A percentile compares a stretch with the other conserved stretches of the same genome.
These are phyloP conservation scores for Paecilomyces niveus DNA, from an alignment of 2,329 filamentous ascomycete genomes.

Conservation along the genomic window DNA sequence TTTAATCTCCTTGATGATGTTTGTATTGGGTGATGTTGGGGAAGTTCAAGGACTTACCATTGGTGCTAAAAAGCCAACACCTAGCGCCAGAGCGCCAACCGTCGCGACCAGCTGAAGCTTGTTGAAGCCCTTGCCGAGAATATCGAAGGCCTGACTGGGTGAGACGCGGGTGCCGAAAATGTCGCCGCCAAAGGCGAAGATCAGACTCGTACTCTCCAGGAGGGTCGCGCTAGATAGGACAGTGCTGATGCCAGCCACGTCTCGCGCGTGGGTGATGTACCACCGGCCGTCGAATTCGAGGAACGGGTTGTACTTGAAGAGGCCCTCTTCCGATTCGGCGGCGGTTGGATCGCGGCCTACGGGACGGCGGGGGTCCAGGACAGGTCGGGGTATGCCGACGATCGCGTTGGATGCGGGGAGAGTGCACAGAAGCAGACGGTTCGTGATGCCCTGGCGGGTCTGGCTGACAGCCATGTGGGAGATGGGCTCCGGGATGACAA, in stretches of 20 bases:
- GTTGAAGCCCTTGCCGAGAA: conserved; percentile 88
- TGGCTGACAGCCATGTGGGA: conserved; percentile 74
- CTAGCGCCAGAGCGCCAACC: conserved; percentile 68
- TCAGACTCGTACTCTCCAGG: conserved; percentile 84
- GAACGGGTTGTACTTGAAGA: conserved; percentile 66
- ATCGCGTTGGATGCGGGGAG: conserved; percentile 67
- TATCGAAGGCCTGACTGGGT: conserved; percentile 87
- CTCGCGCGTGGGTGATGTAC: conserved; percentile 72
- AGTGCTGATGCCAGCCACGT: conserved; percentile 66
- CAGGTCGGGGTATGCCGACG: conserved; percentile 66
- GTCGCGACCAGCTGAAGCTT: conserved; percentile 79
- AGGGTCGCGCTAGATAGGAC: conserved; percentile 70
- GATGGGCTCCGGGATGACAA: conserved; percentile 72
- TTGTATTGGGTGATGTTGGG: background rate
- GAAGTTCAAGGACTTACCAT: conserved; percentile 57
- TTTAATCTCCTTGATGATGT: background rate
- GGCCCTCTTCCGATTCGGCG: conserved; percentile 74
- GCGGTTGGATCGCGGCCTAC: conserved; percentile 76
- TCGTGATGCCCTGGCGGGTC: conserved; percentile 86
- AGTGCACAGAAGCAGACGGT: conserved; percentile 71
- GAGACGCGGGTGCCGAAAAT: conserved; percentile 78
- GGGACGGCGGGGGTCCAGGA: conserved; percentile 81
- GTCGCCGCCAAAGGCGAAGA: conserved; percentile 80
- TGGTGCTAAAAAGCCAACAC: conserved; percentile 71
- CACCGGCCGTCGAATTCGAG: conserved; percentile 79